These are phyloP conservation scores for Tetrahymena malaccensis DNA, from an alignment of 73 alveolate species.

Conservation along the genomic window DNA sequence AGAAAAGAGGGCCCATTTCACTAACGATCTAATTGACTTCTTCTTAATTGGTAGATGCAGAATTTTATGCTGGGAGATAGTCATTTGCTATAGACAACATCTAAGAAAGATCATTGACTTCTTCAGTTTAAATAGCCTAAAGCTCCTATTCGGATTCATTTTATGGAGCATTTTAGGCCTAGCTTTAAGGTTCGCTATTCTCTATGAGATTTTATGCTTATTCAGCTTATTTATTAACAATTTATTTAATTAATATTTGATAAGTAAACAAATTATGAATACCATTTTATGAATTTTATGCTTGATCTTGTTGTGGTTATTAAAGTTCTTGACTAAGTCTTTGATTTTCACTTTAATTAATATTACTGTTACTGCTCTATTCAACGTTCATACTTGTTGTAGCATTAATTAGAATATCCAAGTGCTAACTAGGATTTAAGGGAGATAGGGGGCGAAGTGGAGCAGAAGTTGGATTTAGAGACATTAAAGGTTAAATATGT, in stretches of 20 bases:
- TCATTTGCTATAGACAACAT: neutral
- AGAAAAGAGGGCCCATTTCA: neutral
- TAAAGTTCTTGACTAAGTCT: neutral
- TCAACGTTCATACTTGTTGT: neutral
- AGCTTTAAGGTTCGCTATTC: neutral
- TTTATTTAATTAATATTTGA: too few species aligned
- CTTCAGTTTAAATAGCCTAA: neutral
- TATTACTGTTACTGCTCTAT: neutral
- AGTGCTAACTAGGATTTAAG: neutral
- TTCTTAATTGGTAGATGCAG: neutral
- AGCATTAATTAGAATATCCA: neutral
- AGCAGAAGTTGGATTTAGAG: neutral
- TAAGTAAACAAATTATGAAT: too few species aligned
- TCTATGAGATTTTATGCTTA: neutral
- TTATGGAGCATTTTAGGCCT: neutral
- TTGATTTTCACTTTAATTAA: neutral
- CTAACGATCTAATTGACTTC: neutral
- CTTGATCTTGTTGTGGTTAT: neutral
- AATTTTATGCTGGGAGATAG: neutral
- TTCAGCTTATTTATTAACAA: neutral
- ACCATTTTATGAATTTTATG: neutral
- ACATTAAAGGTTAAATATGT: neutral
- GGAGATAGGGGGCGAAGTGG: neutral
- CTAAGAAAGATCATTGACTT: neutral
- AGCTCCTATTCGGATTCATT: neutral